A percentile compares a stretch with the other conserved stretches of the same genome.
Conservation (phyloP, 2,329 filamentous ascomycete species). For the Tolypocladium endophyticum region DNA sequence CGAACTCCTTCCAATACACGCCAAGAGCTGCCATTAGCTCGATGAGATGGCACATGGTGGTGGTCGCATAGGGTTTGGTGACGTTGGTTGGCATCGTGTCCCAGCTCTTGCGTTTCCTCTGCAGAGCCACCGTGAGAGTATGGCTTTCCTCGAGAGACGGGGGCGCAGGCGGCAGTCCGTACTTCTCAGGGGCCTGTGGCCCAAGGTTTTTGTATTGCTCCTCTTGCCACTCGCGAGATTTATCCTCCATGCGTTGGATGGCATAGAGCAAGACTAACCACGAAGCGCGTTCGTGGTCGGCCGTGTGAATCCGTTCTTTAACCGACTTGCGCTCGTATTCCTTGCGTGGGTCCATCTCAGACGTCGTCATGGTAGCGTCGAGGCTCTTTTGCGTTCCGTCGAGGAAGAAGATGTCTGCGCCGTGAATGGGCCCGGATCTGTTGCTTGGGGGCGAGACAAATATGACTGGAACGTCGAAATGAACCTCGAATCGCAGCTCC, state of each 20-base stretch:
- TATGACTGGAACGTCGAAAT: constrained; percentile 38
- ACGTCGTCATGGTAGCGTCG: constrained; percentile 19
- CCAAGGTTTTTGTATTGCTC: constrained; percentile 16
- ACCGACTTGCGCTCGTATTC: constrained; percentile 13
- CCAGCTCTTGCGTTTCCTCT: constrained; percentile 37
- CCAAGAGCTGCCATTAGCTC: constrained; percentile 44
- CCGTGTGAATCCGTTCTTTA: constrained; percentile 36
- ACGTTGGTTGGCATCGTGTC: constrained; percentile 39
- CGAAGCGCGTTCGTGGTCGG: constrained; percentile 45
- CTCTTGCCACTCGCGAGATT: constrained; percentile 36
- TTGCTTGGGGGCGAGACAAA: constrained; percentile 36
- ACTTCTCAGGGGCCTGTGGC: constrained; percentile 8
- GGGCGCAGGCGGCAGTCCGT: constrained; percentile 12
- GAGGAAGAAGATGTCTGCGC: constrained; percentile 23
- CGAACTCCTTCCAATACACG: constrained; percentile 49
- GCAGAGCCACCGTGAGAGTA: constrained; percentile 33
- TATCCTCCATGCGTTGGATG: constrained; percentile 37
- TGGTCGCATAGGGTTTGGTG: constrained; percentile 40
- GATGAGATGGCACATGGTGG: constrained; percentile 43
- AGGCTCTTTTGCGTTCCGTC: constrained; percentile 27
- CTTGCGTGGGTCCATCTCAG: constrained; percentile 17
- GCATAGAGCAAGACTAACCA: constrained; percentile 41
- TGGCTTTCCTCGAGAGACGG: constrained; percentile 20
- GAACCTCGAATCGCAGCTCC: constrained; percentile 39
- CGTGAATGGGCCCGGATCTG: constrained; percentile 20